Percentiles rank a stretch among this genome's conserved stretches.
Evolutionary conservation across 2,329 filamentous ascomycete species (phyloP).

Genomic region (Ceratocystis papillata): DNA sequence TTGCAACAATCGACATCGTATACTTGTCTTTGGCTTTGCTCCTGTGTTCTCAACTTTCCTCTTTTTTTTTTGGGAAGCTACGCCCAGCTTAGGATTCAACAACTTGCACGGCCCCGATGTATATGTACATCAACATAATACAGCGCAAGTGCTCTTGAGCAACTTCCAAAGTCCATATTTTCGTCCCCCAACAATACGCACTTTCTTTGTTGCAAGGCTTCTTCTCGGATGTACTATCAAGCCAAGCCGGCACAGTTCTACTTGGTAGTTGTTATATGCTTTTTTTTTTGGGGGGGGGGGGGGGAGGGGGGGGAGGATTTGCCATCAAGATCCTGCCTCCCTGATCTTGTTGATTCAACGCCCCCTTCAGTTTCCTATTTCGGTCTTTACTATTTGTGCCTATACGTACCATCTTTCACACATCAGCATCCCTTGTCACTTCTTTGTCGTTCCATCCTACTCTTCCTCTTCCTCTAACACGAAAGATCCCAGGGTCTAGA

Average conservation of each 20-base stretch:
- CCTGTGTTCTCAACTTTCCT: background rate
- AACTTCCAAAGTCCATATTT: background rate
- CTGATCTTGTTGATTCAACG: background rate
- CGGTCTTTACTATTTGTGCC: background rate
- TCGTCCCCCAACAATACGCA: background rate
- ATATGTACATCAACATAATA: background rate
- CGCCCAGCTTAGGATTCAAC: background rate
- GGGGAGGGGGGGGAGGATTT: too few species aligned
- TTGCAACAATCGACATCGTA: background rate
- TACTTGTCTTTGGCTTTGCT: background rate
- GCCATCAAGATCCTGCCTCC: background rate
- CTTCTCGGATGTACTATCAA: background rate
- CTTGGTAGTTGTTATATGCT: background rate
- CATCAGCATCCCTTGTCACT: background rate
- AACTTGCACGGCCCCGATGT: background rate
- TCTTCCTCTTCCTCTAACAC: conserved; percentile 9
- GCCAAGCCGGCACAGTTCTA: background rate
- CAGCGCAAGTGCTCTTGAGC: background rate
- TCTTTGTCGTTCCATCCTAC: conserved; percentile 10
- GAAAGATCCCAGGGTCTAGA: background rate
- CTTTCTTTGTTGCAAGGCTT: background rate
- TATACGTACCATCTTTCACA: background rate
- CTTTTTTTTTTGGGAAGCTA: background rate
- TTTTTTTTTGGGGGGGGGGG: background rate
- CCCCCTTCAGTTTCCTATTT: conserved; percentile 4